These are phyloP conservation scores for Termitomyces sp. DNA, from an alignment of 768 basidiomycete genomes.

Conservation along the genomic window DNA sequence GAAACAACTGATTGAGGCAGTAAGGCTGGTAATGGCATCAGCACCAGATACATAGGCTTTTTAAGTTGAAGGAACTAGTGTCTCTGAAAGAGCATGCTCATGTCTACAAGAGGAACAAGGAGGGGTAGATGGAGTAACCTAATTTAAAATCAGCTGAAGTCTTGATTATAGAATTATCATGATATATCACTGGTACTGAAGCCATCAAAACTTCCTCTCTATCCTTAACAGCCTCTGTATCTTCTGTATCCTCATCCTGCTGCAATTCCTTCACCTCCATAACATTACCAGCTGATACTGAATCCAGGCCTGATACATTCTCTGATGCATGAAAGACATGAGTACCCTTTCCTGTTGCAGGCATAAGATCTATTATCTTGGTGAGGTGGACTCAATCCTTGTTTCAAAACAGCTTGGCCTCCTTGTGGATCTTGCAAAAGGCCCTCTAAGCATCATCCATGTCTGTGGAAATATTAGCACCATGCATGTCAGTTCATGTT, in stretches of 20 bases:
- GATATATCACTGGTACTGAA: neutral
- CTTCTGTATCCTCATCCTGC: neutral
- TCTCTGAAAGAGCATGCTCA: neutral
- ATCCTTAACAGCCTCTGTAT: neutral
- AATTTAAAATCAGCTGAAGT: neutral
- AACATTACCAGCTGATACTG: too few species aligned
- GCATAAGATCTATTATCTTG: too few species aligned
- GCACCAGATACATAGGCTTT: neutral
- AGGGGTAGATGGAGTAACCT: slow-evolving; percentile 3
- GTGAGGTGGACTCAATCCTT: slow-evolving; percentile 19
- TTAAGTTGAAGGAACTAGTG: neutral
- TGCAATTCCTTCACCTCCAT: too few species aligned
- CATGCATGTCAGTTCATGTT: slow-evolving; percentile 19
- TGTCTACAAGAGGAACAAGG: neutral
- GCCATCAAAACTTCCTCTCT: neutral
- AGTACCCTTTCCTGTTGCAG: slow-evolving; percentile 2
- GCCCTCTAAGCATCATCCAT: slow-evolving; percentile 9
- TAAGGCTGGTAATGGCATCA: neutral
- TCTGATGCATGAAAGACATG: slow-evolving; percentile 12
- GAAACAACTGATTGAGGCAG: neutral
- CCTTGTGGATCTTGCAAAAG: slow-evolving; percentile 2
- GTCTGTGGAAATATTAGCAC: slow-evolving; percentile 13
- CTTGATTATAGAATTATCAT: neutral
- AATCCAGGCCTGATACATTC: neutral
- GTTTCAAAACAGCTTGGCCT: slow-evolving; percentile 18